Conservation (phyloP, 495 filamentous ascomycete species). For the Penicillium maclennaniae region DNA sequence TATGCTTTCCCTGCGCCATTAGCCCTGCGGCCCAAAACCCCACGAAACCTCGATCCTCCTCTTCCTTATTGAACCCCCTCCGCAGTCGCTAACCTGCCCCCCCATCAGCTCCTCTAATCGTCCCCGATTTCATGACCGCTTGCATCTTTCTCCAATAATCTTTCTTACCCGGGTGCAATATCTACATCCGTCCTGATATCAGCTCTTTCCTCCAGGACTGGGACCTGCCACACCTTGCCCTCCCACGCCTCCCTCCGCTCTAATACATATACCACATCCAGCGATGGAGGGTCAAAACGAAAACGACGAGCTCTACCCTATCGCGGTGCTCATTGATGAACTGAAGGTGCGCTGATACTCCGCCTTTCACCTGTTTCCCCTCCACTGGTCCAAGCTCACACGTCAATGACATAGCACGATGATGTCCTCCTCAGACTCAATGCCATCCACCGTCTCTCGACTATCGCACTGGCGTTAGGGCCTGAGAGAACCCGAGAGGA, state of each 20-base stretch:
- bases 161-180: conserved; percentile 24
- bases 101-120: conserved; percentile 1
- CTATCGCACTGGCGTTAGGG: conserved; percentile 92
- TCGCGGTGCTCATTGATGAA: conserved; percentile 98
- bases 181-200: conserved; percentile 16
- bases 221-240: conserved; percentile 32
- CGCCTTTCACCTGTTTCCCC: conserved; percentile 4
- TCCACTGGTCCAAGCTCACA: conserved; percentile 22
- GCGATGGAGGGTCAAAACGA: conserved; percentile 68
- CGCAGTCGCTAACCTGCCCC: conserved; percentile 11
- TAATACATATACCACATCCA: conserved; percentile 27
- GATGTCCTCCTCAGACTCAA: conserved; percentile 96
- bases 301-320: conserved; percentile 97
- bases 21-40: conserved; percentile 43
- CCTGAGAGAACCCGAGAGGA: conserved; percentile 95
- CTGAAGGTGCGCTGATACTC: conserved; percentile 67
- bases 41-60: conserved; percentile 42
- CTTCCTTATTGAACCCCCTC: conserved; percentile 18
- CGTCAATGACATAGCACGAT: conserved; percentile 65
- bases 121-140: conserved; percentile 15
- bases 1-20: conserved; percentile 22
- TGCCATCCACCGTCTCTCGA: conserved; percentile 95
- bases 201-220: conserved; percentile 26
- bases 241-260: conserved; percentile 19
- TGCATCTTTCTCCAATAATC: conserved; percentile 9